Conservation (phyloP, 371 early-diverging fungal genomes). For the Apophysomyces ossiformis region DNA sequence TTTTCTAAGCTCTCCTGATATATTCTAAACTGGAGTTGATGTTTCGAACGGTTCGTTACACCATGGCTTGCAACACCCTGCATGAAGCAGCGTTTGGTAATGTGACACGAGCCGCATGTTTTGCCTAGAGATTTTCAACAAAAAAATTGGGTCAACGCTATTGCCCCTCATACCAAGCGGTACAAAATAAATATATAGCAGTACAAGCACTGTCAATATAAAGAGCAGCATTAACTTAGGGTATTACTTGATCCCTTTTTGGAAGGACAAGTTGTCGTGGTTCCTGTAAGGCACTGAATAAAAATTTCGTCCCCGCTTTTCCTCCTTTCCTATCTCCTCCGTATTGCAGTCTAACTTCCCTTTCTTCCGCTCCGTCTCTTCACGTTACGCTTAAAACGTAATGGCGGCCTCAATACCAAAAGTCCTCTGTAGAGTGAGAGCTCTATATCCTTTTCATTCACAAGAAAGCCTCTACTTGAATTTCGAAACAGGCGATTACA, state of each 20-base stretch:
- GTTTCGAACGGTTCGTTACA: not conserved
- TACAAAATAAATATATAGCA: too few relatives aligned
- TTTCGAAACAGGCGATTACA: conserved; percentile 78
- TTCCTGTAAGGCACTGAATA: conserved; percentile 54
- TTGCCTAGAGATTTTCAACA: not conserved
- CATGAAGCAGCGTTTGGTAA: conserved; percentile 5
- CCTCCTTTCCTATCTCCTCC: conserved; percentile 1
- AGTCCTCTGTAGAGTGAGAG: conserved; percentile 52
- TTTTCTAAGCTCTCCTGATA: too few relatives aligned
- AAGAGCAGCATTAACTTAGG: not conserved
- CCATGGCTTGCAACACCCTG: conserved; percentile 2
- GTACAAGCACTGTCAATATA: too few relatives aligned
- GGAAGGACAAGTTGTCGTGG: too few relatives aligned
- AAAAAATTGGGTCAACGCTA: too few relatives aligned
- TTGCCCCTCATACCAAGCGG: too few relatives aligned
- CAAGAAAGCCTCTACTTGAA: conserved; percentile 71
- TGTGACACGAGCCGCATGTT: conserved; percentile 6
- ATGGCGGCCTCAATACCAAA: conserved; percentile 28
- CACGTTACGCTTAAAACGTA: not conserved
- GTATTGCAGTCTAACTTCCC: not conserved
- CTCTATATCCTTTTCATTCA: conserved; percentile 80
- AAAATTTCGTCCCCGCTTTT: not conserved
- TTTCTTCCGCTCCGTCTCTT: conserved; percentile 6
- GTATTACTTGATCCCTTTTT: too few relatives aligned
- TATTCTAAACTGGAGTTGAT: too few relatives aligned